Base-by-base conservation (phyloP, 225 moss, liverwort and hornwort genomes). In the Neckera pumila region DNA sequence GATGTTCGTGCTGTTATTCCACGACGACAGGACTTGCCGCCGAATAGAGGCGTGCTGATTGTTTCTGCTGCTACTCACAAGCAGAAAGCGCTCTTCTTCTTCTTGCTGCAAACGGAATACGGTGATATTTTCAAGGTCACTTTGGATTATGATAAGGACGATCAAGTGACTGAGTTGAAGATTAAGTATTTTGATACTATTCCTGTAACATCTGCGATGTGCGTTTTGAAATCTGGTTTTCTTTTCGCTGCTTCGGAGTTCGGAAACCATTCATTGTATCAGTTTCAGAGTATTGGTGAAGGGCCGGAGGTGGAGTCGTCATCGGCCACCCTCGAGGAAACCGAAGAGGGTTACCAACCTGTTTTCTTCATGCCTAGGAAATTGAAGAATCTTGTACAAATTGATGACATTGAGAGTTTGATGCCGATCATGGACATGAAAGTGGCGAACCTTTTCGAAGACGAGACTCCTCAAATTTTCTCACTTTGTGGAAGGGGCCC, bases 391-490 rank as follows among this genome's bases (percentile, higher is more conserved):
- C 77, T 99, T 86, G 97, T 97, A 45, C 97, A 97, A 76, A 99
- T 99, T 87, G 99, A 99, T 85, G 99, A 97, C 83, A 95, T 99
- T 61, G 99, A 99, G 92, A 99, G 99, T 89, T 88, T 99, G 88
- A 99, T 99, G 99, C 99, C 97, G 31, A 95, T 99, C 49, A 93
- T 99, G 99, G 97, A 99, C 91, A 99, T 99, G 99, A 97, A 97
- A 93, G 97, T 97, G 63, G 96, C 93, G n/a, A 96, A 97, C 84
- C 91, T 99, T 25, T 99, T 99, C 76, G 99, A 95, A 80, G 99
- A 97, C 54, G 99, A 99, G 80, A 99, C 99, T 43, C 96, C 97
- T 12, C 99, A 96, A 72, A 94, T 99, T 13, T 99, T 97, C 89
- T 88, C 96, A 45, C 91, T 97, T 38, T 99, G 99, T 89, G 99